phyloP scores from a whole-genome alignment of 495 filamentous ascomycete species.

The Sphaerosporella brunnea region DNA sequence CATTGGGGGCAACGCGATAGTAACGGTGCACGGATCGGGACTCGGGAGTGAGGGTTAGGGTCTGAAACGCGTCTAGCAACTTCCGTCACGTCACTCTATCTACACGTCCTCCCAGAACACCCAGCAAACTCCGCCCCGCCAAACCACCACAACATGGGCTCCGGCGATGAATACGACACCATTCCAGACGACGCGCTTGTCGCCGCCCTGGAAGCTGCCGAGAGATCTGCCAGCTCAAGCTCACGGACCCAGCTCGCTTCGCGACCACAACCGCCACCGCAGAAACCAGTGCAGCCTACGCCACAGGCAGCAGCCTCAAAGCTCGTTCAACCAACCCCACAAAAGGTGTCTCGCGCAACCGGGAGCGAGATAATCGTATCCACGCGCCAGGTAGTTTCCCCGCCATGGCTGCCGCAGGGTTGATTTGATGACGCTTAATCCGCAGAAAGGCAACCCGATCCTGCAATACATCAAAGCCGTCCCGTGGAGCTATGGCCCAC shows the following conservation, averaged over 20 bases:
- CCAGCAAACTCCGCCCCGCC: too few relatives aligned
- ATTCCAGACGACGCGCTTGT: slow-evolving; percentile 27
- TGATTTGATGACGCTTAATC: not conserved
- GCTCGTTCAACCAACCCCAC: not conserved
- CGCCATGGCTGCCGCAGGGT: not conserved
- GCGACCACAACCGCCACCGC: slow-evolving; percentile 11
- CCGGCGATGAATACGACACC: slow-evolving; percentile 30
- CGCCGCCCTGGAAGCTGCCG: slow-evolving; percentile 27
- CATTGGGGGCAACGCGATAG: too few relatives aligned
- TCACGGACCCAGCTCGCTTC: slow-evolving; percentile 12
- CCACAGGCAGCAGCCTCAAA: not conserved
- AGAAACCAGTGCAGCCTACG: not conserved
- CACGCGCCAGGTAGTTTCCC: slow-evolving; percentile 30
- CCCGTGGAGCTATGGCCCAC: slow-evolving; percentile 76
- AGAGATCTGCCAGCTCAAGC: slow-evolving; percentile 8
- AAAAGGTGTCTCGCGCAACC: not conserved
- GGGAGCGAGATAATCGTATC: slow-evolving; percentile 52
- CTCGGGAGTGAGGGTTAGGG: too few relatives aligned
- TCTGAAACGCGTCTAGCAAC: too few relatives aligned
- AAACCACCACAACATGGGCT: slow-evolving; percentile 24
- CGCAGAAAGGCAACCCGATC: slow-evolving; percentile 88
- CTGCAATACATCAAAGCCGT: slow-evolving; percentile 61
- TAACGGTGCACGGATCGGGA: too few relatives aligned
- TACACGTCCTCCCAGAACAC: too few relatives aligned
- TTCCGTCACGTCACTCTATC: too few relatives aligned